Base-by-base conservation (phyloP, 176 grass and related monocot species). In the Avena insularis region DNA sequence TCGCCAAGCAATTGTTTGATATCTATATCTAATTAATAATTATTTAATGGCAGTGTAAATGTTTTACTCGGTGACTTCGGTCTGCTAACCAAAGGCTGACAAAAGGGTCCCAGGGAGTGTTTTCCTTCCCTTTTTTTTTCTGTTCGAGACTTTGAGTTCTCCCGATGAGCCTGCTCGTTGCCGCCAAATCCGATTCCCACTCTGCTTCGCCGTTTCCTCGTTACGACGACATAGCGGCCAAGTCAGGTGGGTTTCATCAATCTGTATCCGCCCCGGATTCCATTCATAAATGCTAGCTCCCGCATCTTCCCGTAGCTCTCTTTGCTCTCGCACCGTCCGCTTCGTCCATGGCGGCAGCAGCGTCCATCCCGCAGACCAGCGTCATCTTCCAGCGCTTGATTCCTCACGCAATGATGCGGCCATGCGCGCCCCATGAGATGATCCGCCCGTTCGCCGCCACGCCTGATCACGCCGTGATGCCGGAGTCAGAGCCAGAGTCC, bases 151-250 rank as follows among this genome's bases (percentile, higher is more conserved):
- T 58, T 77, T 50, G 48, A 15, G 8, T 57, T 35, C 2, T 35
- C 38, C 38, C 38, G 38, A 40, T 15, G 53, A 12, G 29, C 20
- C 14, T 13, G 19, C 54, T 79, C 35, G 54, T 78, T 78, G 54
- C 76, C 33, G 55, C 54, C 75, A 38, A 79, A 75, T 29, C 73
- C 49, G 73, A 33, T 9, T 75, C 23, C 71, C 1, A 29, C 72
- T 29, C 47, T 16, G 72, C 72, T 15, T 49, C 14, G 31, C 65
- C 3, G 6, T 8, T 16, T 68, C 63, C 29, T 67, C 25, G 5
- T 33, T 25, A 67, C 12, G 31, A 67, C 64, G 31, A 33, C 63
- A 27, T 66, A 66, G 63, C 12, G 63, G 63, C 63, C 63, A 66
- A 62, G n/a, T 62, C 59, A 62, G n/a, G 59, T 21, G 0, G 9